phyloP scores from a whole-genome alignment of 768 basidiomycete genomes.

The Russula olivacea region DNA sequence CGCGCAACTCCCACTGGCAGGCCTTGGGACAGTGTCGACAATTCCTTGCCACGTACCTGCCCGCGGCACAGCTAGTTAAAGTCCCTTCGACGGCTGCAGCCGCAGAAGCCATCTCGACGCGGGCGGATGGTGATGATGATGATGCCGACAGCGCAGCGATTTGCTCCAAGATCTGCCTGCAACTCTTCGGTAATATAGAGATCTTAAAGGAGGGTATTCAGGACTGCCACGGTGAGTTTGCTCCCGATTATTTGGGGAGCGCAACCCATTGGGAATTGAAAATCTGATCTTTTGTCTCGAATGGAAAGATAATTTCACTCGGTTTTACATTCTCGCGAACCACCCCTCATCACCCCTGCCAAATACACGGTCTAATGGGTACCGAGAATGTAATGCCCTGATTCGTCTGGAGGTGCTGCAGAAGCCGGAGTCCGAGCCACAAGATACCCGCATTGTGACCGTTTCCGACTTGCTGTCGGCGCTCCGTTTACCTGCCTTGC shows the following conservation, averaged over 20 bases:
- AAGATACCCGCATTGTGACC: conserved; percentile 8
- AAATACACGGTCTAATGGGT: conserved; percentile 7
- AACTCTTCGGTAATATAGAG: conserved; percentile 55
- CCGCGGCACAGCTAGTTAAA: conserved; percentile 46
- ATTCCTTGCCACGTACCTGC: conserved; percentile 51
- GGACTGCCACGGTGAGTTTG: conserved; percentile 43
- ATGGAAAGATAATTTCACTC: conserved; percentile 59
- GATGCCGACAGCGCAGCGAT: conserved; percentile 63
- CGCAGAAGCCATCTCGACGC: conserved; percentile 43
- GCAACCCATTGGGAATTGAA: background rate
- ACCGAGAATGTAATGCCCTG: conserved; percentile 33
- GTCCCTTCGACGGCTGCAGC: conserved; percentile 72
- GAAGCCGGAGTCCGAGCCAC: background rate
- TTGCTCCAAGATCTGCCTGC: conserved; percentile 59
- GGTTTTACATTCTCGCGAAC: conserved; percentile 56
- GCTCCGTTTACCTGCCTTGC: conserved; percentile 41
- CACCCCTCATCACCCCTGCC: conserved; percentile 33
- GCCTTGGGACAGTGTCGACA: conserved; percentile 73
- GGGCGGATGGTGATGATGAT: conserved; percentile 36
- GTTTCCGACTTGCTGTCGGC: conserved; percentile 32
- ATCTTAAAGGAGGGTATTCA: conserved; percentile 61
- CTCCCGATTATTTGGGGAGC: background rate
- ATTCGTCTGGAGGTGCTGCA: conserved; percentile 33
- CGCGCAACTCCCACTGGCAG: conserved; percentile 33
- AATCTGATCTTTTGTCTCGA: background rate